These are phyloP conservation scores for Talaromyces islandicus DNA, from an alignment of 2,329 filamentous ascomycete species.

Conservation along the genomic window DNA sequence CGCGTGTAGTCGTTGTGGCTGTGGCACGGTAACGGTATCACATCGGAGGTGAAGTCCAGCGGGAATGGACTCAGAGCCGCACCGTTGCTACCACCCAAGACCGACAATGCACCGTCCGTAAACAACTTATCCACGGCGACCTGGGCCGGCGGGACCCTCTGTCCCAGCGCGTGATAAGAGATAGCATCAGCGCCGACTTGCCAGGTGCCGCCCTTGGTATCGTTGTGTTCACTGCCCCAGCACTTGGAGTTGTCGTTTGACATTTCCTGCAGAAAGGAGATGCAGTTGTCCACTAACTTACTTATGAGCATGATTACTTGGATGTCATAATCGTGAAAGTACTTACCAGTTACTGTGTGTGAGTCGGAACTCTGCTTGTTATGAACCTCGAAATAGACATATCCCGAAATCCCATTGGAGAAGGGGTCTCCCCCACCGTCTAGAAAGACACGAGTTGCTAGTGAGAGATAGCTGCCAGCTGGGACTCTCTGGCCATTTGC, in stretches of 20 bases:
- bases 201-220: neutral
- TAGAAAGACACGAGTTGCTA: neutral
- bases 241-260: neutral
- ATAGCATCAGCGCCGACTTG: neutral
- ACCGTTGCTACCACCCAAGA: neutral
- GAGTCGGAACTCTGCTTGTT: neutral
- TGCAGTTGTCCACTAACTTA: neutral
- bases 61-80: neutral
- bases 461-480: neutral
- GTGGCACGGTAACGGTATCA: slow-evolving; percentile 19
- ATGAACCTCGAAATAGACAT: neutral
- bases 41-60: neutral
- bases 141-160: neutral
- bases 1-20: slow-evolving; percentile 42
- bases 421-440: neutral
- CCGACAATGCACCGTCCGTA: neutral
- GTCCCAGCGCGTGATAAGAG: neutral
- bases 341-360: neutral
- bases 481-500: neutral
- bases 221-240: neutral
- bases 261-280: neutral
- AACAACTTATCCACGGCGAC: neutral
- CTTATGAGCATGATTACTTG: neutral
- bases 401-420: neutral
- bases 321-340: neutral